Base-by-base conservation (phyloP, 73 alveolate species). In the Stentor coeruleus region DNA sequence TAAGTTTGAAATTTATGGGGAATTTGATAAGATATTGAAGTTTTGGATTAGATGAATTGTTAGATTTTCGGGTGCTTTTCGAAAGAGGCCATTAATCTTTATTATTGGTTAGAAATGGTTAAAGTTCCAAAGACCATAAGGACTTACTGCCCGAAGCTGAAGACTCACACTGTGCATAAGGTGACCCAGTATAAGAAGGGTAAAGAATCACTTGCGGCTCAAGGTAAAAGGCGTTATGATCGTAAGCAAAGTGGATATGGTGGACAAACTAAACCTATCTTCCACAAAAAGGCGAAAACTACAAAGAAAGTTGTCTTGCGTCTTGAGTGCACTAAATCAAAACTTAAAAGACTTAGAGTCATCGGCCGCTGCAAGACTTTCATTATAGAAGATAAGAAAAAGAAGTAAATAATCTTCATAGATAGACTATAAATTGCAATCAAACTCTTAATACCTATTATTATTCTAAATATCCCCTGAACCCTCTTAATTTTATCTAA, bases 281-380 rank as follows among this genome's bases (percentile, higher is more conserved):
- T 83, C 39, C 75, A 72, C 58, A 83, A 83, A 74, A 83, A 83
- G 77, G 89, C 89, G 3, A 83, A 83, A 83, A 83, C 89, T 39
- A 83, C 89, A 2, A 83, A 83, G 77, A 83, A 83, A 83, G 76
- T 83, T 72, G 89, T 83, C 38, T 73, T 83, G 38, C 55, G 95
- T 77, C 90, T 90, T 39, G 98, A 90, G 83, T 93, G 98, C 90
- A 58, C 94, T 2, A 86, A 60, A 59, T 90, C 95, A 86, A 93
- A 93, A 90, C 89, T 88, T 80, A 87, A 90, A 79, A 90, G 94
- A 77, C 79, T 85, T 35, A 57, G 75, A 81, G 86, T 84, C 72
- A 87, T 93, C 76, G 88, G 88, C 92, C 85, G 98, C 55, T 93
- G 98, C 89, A 93, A 93, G 90, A 88, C 98, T 37, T 93, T 93